Conservation (phyloP, 2,329 filamentous ascomycete genomes). For the Teratosphaeria destructans region DNA sequence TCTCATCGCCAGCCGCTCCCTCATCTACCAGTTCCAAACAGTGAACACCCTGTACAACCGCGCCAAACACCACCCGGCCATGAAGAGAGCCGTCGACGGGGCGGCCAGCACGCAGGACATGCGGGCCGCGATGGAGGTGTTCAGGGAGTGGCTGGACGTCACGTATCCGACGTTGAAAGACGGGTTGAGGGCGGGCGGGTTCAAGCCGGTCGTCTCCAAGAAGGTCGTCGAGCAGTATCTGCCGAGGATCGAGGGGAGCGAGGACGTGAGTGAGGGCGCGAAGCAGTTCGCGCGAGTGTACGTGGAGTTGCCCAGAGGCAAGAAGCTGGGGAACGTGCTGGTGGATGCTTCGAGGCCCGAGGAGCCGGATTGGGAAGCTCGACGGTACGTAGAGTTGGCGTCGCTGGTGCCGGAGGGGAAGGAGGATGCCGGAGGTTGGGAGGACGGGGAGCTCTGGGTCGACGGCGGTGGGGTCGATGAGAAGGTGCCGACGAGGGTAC, state of each 20-base stretch:
- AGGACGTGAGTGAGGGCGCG: slow-evolving; percentile 6
- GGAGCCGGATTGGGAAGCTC: slow-evolving; percentile 21
- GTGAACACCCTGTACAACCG: slow-evolving; percentile 24
- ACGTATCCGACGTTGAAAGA: slow-evolving; percentile 19
- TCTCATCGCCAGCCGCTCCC: slow-evolving; percentile 19
- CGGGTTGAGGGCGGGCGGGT: slow-evolving; percentile 14
- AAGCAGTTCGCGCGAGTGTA: slow-evolving; percentile 18
- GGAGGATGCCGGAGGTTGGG: slow-evolving; percentile 17
- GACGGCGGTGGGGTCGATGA: neutral
- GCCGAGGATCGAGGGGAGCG: slow-evolving; percentile 10
- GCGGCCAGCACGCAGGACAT: slow-evolving; percentile 11
- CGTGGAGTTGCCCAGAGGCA: slow-evolving; percentile 14
- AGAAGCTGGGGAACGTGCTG: slow-evolving; percentile 21
- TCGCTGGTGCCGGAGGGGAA: slow-evolving; percentile 13
- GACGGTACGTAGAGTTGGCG: slow-evolving; percentile 15
- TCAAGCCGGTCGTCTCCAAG: slow-evolving; percentile 22
- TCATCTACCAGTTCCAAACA: slow-evolving; percentile 25
- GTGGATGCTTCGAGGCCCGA: slow-evolving; percentile 19
- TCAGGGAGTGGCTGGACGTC: slow-evolving; percentile 19
- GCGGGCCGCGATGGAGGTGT: slow-evolving; percentile 17
- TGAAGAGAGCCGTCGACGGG: slow-evolving; percentile 13
- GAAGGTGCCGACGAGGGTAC: slow-evolving; percentile 6
- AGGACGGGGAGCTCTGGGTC: slow-evolving; percentile 8
- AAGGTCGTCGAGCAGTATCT: slow-evolving; percentile 12
- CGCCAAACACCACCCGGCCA: slow-evolving; percentile 19